These are phyloP conservation scores for Monilinia vaccinii-corymbosi DNA, from an alignment of 2,329 filamentous ascomycete species.

Conservation along the genomic window DNA sequence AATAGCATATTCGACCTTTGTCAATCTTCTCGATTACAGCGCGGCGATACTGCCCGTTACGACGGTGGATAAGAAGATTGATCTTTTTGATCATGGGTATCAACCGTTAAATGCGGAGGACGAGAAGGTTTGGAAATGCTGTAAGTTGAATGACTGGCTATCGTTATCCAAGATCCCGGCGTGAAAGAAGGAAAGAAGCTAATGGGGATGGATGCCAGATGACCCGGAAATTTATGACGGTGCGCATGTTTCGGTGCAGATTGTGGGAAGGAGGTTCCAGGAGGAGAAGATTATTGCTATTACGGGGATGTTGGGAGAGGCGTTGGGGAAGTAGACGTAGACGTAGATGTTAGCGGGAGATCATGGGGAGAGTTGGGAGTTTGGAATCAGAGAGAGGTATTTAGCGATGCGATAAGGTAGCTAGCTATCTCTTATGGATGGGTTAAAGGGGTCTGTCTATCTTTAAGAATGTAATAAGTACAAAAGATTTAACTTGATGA, in stretches of 20 bases:
- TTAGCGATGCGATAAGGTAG: no score
- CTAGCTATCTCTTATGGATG: no score
- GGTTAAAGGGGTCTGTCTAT: no score
- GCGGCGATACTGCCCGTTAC: constrained; percentile 36
- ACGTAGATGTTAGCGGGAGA: no score
- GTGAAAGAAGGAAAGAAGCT: not conserved
- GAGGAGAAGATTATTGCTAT: constrained; percentile 32
- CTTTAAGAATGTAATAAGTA: no score
- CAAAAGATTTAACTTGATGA: no score
- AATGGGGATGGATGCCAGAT: not conserved
- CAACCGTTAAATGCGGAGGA: constrained; percentile 25
- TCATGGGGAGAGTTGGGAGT: not conserved
- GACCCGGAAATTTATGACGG: constrained; percentile 25
- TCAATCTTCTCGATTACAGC: constrained; percentile 23
- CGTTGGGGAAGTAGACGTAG: constrained; percentile 16
- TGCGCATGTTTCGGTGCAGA: constrained; percentile 25
- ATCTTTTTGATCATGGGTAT: constrained; percentile 23
- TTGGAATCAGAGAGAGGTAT: no score
- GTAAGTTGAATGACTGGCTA: constrained; percentile 15
- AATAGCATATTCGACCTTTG: constrained; percentile 1
- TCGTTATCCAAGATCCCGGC: not conserved
- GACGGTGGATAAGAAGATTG: constrained; percentile 33
- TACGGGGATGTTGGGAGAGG: constrained; percentile 30
- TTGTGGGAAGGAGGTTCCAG: constrained; percentile 26
- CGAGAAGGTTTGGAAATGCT: constrained; percentile 24